Evolutionary conservation across 2,329 filamentous ascomycete species (phyloP).

Genomic region (Pyricularia grisea): DNA sequence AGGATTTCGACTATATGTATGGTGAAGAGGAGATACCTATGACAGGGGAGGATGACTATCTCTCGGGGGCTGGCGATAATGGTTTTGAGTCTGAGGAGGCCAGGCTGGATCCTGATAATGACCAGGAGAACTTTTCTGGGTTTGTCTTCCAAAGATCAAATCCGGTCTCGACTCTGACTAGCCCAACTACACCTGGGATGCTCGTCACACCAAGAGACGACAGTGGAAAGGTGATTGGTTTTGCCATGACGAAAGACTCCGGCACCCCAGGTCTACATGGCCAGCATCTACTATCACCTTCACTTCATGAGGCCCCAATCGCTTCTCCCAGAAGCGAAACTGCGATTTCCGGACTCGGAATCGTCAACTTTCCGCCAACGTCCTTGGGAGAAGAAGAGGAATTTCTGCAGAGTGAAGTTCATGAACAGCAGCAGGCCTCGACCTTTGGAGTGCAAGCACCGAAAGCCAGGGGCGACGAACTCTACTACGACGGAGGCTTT

Average conservation of each 20-base stretch:
- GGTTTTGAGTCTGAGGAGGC: conserved; percentile 14
- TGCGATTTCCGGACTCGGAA: neutral
- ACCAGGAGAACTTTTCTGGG: conserved; percentile 52
- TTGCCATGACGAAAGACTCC: conserved; percentile 39
- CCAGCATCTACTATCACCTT: conserved; percentile 10
- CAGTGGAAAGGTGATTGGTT: conserved; percentile 46
- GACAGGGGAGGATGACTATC: conserved; percentile 7
- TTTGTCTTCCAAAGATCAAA: conserved; percentile 49
- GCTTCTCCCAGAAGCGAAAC: neutral
- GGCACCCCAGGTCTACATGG: conserved; percentile 21
- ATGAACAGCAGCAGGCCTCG: neutral
- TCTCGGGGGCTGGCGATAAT: neutral
- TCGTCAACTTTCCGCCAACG: neutral
- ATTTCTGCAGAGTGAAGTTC: neutral
- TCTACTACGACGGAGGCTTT: conserved; percentile 61
- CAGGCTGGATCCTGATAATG: conserved; percentile 38
- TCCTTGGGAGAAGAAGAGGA: neutral
- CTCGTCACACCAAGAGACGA: conserved; percentile 45
- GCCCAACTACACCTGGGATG: conserved; percentile 36
- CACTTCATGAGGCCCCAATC: neutral
- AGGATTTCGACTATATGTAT: conserved; percentile 34
- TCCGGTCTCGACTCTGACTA: conserved; percentile 38
- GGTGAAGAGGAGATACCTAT: conserved; percentile 13
- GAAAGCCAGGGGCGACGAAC: conserved; percentile 41
- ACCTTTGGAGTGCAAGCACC: neutral